Percentiles rank a stretch among this genome's conserved stretches.
phyloP scores from a whole-genome alignment of 2,329 filamentous ascomycete genomes.

The Pyrenophora tritici-repentis region DNA sequence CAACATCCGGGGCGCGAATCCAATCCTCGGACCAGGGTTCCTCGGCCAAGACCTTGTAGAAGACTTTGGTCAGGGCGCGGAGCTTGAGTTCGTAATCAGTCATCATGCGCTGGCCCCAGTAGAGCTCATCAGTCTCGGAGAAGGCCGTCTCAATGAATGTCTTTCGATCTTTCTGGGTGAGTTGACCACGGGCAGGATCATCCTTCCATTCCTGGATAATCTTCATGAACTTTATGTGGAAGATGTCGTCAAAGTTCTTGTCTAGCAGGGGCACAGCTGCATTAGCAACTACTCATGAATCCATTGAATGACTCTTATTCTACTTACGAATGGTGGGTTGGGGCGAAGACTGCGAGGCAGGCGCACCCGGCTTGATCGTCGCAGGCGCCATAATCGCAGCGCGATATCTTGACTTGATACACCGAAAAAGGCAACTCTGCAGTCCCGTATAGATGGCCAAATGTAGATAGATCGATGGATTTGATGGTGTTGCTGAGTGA shows the following conservation, averaged over 20 bases:
- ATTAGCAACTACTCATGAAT: slow-evolving; percentile 7
- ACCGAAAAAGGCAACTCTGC: slow-evolving; percentile 19
- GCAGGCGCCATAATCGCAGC: slow-evolving; percentile 43
- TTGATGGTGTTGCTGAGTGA: slow-evolving; percentile 31
- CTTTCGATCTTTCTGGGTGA: slow-evolving; percentile 43
- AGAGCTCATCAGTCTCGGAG: slow-evolving; percentile 35
- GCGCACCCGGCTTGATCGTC: slow-evolving; percentile 29
- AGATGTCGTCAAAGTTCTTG: slow-evolving; percentile 43
- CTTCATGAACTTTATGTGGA: slow-evolving; percentile 42
- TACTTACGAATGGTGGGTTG: slow-evolving; percentile 22
- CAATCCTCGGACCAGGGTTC: slow-evolving; percentile 47
- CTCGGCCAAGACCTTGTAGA: slow-evolving; percentile 46
- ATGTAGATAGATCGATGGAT: slow-evolving; percentile 23
- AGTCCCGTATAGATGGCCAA: neutral
- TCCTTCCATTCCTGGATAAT: slow-evolving; percentile 41
- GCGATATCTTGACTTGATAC: slow-evolving; percentile 33
- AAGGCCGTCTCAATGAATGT: slow-evolving; percentile 41
- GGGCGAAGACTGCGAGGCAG: slow-evolving; percentile 29
- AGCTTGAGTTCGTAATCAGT: slow-evolving; percentile 42
- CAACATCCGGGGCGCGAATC: slow-evolving; percentile 46
- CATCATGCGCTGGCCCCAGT: slow-evolving; percentile 36
- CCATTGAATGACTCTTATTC: neutral
- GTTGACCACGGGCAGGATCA: slow-evolving; percentile 31
- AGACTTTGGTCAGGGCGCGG: slow-evolving; percentile 45
- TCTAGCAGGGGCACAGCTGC: slow-evolving; percentile 15